Evolutionary conservation across 768 basidiomycete species (phyloP).

Genomic region (Gautieria morchelliformis): DNA sequence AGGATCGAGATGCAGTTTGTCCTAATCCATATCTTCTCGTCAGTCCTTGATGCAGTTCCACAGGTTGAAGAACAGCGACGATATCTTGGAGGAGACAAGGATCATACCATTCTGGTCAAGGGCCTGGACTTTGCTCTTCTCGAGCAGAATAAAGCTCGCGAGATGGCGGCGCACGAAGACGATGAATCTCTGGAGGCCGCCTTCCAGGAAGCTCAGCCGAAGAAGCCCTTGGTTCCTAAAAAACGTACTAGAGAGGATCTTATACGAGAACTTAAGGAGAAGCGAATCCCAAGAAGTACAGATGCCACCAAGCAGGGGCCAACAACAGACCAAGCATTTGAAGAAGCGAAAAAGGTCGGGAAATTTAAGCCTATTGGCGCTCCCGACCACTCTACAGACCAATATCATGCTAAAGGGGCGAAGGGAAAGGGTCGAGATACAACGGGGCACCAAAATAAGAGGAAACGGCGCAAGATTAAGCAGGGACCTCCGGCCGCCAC

Average conservation of each 20-base stretch:
- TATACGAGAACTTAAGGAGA: slow-evolving; percentile 61
- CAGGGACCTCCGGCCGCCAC: background rate
- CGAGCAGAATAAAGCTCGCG: slow-evolving; percentile 71
- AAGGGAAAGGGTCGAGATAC: slow-evolving; percentile 43
- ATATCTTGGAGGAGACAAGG: slow-evolving; percentile 77
- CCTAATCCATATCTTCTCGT: background rate
- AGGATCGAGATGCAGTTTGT: slow-evolving; percentile 52
- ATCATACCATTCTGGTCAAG: slow-evolving; percentile 82
- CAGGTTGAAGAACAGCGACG: slow-evolving; percentile 66
- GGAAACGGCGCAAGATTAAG: slow-evolving; percentile 31
- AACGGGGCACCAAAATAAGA: slow-evolving; percentile 41
- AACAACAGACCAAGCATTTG: slow-evolving; percentile 12
- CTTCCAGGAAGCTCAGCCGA: slow-evolving; percentile 39
- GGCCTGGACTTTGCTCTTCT: slow-evolving; percentile 83
- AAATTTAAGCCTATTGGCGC: slow-evolving; percentile 21
- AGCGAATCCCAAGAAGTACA: slow-evolving; percentile 29
- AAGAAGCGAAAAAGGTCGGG: slow-evolving; percentile 25
- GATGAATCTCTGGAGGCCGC: slow-evolving; percentile 78
- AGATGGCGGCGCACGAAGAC: slow-evolving; percentile 43
- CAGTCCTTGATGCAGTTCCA: background rate
- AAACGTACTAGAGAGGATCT: slow-evolving; percentile 78
- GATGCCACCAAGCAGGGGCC: slow-evolving; percentile 10
- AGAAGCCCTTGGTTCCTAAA: slow-evolving; percentile 25
- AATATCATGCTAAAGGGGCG: slow-evolving; percentile 28
- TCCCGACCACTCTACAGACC: background rate